phyloP scores from a whole-genome alignment of 257 asterid genomes.

The Verbena officinalis region DNA sequence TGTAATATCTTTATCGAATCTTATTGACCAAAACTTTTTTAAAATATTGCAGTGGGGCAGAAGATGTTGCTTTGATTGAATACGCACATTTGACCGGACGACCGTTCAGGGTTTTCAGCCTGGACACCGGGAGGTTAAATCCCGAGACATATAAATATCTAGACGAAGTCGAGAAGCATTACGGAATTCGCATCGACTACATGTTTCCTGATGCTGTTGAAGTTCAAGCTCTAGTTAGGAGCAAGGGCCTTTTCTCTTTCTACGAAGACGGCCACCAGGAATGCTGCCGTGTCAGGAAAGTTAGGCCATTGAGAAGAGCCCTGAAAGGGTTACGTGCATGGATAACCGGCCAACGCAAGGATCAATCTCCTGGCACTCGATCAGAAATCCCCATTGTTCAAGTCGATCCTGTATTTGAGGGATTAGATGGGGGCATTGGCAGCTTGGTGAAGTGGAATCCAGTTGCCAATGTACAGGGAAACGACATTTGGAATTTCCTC shows the following conservation, averaged over 20 bases:
- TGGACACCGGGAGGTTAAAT: conserved; percentile 86
- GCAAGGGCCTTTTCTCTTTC: conserved; percentile 87
- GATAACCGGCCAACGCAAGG: conserved; percentile 92
- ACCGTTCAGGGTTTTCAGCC: conserved; percentile 83
- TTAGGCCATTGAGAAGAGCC: conserved; percentile 73
- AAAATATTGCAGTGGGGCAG: conserved; percentile 73
- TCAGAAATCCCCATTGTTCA: conserved; percentile 81
- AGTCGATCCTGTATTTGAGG: conserved; percentile 84
- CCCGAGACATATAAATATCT: conserved; percentile 80
- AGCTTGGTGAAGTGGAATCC: conserved; percentile 96
- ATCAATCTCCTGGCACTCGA: conserved; percentile 93
- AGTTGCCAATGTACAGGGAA: conserved; percentile 67
- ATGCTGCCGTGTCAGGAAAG: conserved; percentile 91
- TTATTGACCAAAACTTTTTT: conserved; percentile 17
- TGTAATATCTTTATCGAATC: not conserved
- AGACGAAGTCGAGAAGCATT: conserved; percentile 78
- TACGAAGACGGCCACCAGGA: conserved; percentile 94
- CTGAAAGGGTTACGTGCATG: conserved; percentile 85
- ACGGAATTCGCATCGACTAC: conserved; percentile 75
- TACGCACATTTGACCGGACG: conserved; percentile 82
- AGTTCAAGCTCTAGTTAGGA: conserved; percentile 79
- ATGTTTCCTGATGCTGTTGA: conserved; percentile 86
- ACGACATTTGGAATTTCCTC: conserved; percentile 72
- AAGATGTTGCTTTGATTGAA: conserved; percentile 86
- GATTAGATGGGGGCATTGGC: conserved; percentile 74